A percentile compares a stretch with the other conserved stretches of the same genome.
Evolutionary conservation across 2,329 filamentous ascomycete genomes (phyloP).

Genomic region (Fusarium anthophilum): DNA sequence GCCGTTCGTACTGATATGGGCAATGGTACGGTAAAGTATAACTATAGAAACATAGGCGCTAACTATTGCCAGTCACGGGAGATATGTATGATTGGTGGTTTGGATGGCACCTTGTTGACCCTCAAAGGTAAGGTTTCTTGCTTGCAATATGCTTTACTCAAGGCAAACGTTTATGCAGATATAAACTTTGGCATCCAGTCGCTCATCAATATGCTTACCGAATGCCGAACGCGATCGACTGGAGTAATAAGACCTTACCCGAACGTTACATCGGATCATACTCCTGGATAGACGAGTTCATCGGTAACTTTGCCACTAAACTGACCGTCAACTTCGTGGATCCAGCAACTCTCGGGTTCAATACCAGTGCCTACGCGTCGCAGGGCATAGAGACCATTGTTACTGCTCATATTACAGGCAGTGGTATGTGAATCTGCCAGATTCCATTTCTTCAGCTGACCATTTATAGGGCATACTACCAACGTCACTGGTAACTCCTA

Average conservation of each 20-base stretch:
- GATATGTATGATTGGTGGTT: neutral
- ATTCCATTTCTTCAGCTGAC: neutral
- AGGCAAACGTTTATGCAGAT: neutral
- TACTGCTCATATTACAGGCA: neutral
- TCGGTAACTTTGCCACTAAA: neutral
- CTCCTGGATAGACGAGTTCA: neutral
- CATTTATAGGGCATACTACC: neutral
- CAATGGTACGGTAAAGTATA: neutral
- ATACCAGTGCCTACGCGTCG: neutral
- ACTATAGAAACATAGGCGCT: neutral
- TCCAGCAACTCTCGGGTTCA: neutral
- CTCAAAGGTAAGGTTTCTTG: neutral
- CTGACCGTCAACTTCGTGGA: neutral
- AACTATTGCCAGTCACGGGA: neutral
- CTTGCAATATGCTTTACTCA: neutral
- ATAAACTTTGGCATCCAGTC: neutral
- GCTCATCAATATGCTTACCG: neutral
- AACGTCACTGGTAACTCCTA: neutral
- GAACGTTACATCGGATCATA: neutral
- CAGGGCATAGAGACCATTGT: neutral
- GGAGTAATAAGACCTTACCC: neutral
- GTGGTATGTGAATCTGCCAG: rapidly evolving
- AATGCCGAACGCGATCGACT: neutral
- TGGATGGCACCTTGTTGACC: neutral
- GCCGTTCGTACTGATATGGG: neutral